phyloP scores from a whole-genome alignment of 2,329 filamentous ascomycete species.

The Fusarium poae region DNA sequence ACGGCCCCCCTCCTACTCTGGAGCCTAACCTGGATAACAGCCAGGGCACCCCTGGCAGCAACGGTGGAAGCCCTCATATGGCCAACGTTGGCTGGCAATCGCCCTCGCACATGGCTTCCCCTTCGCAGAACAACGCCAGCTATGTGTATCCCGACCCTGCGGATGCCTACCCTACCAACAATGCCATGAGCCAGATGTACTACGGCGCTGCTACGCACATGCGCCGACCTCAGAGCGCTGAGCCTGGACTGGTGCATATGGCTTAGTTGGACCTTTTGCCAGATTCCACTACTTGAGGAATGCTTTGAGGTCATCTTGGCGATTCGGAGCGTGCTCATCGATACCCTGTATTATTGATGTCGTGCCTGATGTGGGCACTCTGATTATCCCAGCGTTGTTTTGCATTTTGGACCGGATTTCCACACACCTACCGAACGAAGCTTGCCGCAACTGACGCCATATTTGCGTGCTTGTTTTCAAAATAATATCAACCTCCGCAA shows the following conservation, averaged over 20 bases:
- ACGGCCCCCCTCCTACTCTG: constrained; percentile 85
- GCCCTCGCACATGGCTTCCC: constrained; percentile 79
- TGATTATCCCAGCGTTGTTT: constrained; percentile 36
- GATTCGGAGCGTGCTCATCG: constrained; percentile 29
- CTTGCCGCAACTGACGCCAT: constrained; percentile 34
- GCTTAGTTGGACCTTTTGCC: constrained; percentile 49
- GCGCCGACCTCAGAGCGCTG: constrained; percentile 80
- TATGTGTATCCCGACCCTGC: constrained; percentile 85
- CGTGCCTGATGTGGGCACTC: constrained; percentile 28
- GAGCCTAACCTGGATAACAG: constrained; percentile 87
- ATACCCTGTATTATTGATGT: constrained; percentile 46
- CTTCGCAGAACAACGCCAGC: constrained; percentile 74
- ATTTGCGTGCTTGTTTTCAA: constrained; percentile 39
- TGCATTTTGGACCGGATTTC: constrained; percentile 39
- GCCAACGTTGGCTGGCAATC: constrained; percentile 86
- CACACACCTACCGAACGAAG: constrained; percentile 23
- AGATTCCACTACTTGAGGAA: constrained; percentile 26
- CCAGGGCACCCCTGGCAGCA: constrained; percentile 75
- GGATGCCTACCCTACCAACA: constrained; percentile 75
- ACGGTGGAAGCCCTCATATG: constrained; percentile 90
- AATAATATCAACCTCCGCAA: constrained; percentile 39
- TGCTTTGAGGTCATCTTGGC: constrained; percentile 11
- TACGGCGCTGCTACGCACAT: constrained; percentile 75
- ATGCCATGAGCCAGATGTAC: constrained; percentile 76
- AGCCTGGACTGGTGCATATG: constrained; percentile 67